These are phyloP conservation scores for Astrephomene gubernaculifera DNA, from an alignment of 139 green algal genomes.

Conservation along the genomic window DNA sequence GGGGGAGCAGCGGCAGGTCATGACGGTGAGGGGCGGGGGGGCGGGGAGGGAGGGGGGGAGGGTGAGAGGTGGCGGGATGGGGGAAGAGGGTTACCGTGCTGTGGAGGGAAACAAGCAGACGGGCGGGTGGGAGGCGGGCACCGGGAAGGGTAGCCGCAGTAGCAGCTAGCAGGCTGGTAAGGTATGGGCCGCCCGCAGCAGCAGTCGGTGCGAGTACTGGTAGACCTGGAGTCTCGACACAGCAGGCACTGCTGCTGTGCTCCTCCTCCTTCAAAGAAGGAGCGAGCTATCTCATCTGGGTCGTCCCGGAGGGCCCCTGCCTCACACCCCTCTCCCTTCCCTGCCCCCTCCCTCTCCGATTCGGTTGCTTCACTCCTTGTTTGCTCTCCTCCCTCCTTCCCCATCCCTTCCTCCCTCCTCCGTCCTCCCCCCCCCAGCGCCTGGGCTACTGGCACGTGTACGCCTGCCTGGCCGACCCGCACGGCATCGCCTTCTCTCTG, in stretches of 20 bases:
- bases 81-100: too few relatives aligned
- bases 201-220: too few relatives aligned
- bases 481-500: conserved; percentile 51
- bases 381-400: neutral
- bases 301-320: too few relatives aligned
- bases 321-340: neutral
- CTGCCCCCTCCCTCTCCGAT: neutral
- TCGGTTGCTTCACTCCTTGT: neutral
- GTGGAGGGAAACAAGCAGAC: neutral
- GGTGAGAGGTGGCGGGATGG: neutral
- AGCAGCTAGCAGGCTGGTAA: too few relatives aligned
- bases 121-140: neutral
- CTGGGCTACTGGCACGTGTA: conserved; percentile 57
- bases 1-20: conserved; percentile 46
- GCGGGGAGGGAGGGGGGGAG: neutral
- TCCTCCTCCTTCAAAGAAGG: too few relatives aligned
- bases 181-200: too few relatives aligned
- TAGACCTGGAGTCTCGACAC: too few relatives aligned
- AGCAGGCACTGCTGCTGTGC: too few relatives aligned
- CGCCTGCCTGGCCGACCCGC: conserved; percentile 41
- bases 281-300: too few relatives aligned
- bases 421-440: neutral
- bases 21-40: neutral
- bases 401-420: neutral
- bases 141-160: too few relatives aligned